A percentile compares a stretch with the other conserved stretches of the same genome.
Conservation (phyloP, 495 filamentous ascomycete species). For the Glarea lozoyensis region DNA sequence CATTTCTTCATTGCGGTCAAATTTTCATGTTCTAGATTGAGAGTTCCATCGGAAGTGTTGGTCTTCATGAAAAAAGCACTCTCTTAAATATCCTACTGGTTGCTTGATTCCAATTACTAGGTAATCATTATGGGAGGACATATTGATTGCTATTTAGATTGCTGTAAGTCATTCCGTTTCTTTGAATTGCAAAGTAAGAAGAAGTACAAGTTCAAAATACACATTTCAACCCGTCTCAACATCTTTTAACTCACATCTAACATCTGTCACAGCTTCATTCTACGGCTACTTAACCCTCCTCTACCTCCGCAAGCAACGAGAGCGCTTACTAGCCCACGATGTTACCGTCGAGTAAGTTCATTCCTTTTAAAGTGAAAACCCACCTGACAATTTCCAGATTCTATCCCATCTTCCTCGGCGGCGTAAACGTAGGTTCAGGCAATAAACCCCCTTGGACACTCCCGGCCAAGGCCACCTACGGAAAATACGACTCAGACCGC, state of each 20-base stretch:
- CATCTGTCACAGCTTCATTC: conserved; percentile 43
- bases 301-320: conserved; percentile 46
- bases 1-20: too few relatives aligned
- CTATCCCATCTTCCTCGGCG: conserved; percentile 65
- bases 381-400: conserved; percentile 33
- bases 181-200: too few relatives aligned
- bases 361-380: not conserved
- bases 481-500: conserved; percentile 42
- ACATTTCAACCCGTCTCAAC: too few relatives aligned
- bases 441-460: conserved; percentile 69
- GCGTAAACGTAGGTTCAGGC: conserved; percentile 54
- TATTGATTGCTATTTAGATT: conserved; percentile 56
- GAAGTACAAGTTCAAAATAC: too few relatives aligned
- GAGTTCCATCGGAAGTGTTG: too few relatives aligned
- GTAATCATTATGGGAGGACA: conserved; percentile 44
- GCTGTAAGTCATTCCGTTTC: too few relatives aligned
- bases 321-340: conserved; percentile 41
- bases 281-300: conserved; percentile 59
- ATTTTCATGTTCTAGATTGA: too few relatives aligned
- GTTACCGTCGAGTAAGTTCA: conserved; percentile 50
- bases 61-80: too few relatives aligned
- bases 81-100: too few relatives aligned
- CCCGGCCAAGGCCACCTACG: conserved; percentile 54
- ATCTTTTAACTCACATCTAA: conserved; percentile 15
- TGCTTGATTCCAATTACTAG: too few relatives aligned